Base-by-base conservation (phyloP, 768 basidiomycete species). In the Pleurotus ostreatus region DNA sequence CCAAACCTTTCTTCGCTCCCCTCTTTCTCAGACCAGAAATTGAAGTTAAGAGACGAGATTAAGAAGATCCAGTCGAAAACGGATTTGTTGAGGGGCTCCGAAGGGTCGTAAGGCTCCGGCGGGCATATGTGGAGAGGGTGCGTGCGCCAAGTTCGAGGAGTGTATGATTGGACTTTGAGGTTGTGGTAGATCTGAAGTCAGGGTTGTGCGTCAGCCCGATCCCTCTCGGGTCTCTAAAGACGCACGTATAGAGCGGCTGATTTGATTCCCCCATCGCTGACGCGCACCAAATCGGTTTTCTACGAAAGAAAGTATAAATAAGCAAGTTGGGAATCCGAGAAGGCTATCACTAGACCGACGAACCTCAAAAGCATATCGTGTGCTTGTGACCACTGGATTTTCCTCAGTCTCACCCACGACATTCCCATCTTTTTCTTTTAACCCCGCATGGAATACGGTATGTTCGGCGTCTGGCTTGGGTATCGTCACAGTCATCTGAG, bases 51-150 rank as follows among this genome's bases (percentile, higher is more conserved):
- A 13, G 86, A 80, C 2, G 88, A 93, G 45, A 94, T 84, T 57
- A 91, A 80, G 70, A 94, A 94, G 57, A 94, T 86, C 92, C 92
- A 94, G 70, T 93, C 74, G 30, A 94, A 72, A 47, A 79, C 81
- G 39, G 74, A 70, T 64, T 72, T 79, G 38, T 83, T 88, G 57
- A 74, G 69, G 8, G 83, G 79, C 52, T 85, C 70, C 13, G 70
- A 63, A 7, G 78, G 65, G 58, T 77, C 70, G 68, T 84, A 83
- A 0, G 83, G 82, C 60, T 87, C 84, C 0, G 80, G 72, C 7
- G 92, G 88, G 61, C 80, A 79, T 34, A 92, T 76, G 64, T 94
- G 92, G 40, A 93, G 73, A 0, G 78, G 78, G 58, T 89, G 86
- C 41, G 83, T 85, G 37, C 87, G 82, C 92, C 92, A 94, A 44